Evolutionary conservation across 2,329 filamentous ascomycete species (phyloP).

Genomic region (Ophiostoma piceae): DNA sequence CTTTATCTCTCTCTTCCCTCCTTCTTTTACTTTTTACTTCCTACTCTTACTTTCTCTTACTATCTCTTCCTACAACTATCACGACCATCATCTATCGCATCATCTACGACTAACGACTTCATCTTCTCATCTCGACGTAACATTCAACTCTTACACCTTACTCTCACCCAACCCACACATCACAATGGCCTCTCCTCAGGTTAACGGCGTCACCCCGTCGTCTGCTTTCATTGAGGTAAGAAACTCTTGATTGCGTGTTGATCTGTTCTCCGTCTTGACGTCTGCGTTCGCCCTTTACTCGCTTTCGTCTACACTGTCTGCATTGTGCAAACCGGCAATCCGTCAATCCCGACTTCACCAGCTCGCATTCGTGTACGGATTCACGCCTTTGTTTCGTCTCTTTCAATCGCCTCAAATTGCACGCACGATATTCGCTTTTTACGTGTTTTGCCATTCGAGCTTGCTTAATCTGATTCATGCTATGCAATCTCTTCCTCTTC

Average conservation of each 20-base stretch:
- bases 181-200: slow-evolving; percentile 26
- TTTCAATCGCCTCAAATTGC: not conserved
- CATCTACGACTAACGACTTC: not conserved
- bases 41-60: not conserved
- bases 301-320: not conserved
- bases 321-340: not conserved
- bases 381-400: not conserved
- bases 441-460: too few species aligned
- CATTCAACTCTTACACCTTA: slow-evolving; percentile 6
- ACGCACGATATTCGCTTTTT: too few species aligned
- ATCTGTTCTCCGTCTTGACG: not conserved
- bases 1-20: not conserved
- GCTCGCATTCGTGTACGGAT: not conserved
- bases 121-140: not conserved
- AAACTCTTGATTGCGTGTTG: not conserved
- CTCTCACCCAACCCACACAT: not conserved
- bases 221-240: slow-evolving; percentile 28
- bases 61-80: not conserved
- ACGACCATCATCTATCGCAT: not conserved
- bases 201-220: slow-evolving; percentile 27
- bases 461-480: not conserved
- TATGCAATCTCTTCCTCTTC: not conserved
- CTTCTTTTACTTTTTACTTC: not conserved
- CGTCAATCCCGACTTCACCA: not conserved
- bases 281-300: not conserved